A percentile compares a stretch with the other conserved stretches of the same genome.
Evolutionary conservation across 2,329 filamentous ascomycete species (phyloP).

Genomic region (Thielaviopsis punctulata): DNA sequence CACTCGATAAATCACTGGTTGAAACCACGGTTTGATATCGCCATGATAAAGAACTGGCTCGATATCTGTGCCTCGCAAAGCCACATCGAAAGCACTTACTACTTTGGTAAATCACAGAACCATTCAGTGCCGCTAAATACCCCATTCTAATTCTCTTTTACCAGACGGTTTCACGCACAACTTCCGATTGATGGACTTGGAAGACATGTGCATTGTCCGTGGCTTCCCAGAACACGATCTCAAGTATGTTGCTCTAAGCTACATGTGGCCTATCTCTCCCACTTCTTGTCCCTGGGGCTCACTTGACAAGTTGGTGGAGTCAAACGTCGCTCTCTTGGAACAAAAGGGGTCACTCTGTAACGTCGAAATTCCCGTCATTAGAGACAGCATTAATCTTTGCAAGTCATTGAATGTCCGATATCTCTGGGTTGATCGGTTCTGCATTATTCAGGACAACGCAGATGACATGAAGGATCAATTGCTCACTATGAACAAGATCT

Average conservation of each 20-base stretch:
- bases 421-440: conserved; percentile 29
- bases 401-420: conserved; percentile 25
- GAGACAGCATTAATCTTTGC: conserved; percentile 26
- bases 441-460: conserved; percentile 27
- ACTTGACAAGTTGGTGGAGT: neutral
- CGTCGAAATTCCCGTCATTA: conserved; percentile 14
- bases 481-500: conserved; percentile 27
- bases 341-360: neutral
- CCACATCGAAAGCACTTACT: neutral
- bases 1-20: neutral
- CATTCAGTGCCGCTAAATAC: neutral
- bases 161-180: neutral
- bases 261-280: conserved; percentile 19
- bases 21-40: neutral
- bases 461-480: conserved; percentile 22
- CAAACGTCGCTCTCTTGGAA: neutral
- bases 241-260: conserved; percentile 27
- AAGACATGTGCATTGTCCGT: neutral
- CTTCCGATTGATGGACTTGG: neutral
- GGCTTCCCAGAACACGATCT: neutral
- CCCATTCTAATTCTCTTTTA: neutral
- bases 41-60: conserved; percentile 1
- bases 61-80: neutral
- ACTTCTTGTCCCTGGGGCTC: conserved; percentile 12
- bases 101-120: neutral